These are phyloP conservation scores for Penicillium verrucosum DNA, from an alignment of 2,329 filamentous ascomycete species.

Conservation along the genomic window DNA sequence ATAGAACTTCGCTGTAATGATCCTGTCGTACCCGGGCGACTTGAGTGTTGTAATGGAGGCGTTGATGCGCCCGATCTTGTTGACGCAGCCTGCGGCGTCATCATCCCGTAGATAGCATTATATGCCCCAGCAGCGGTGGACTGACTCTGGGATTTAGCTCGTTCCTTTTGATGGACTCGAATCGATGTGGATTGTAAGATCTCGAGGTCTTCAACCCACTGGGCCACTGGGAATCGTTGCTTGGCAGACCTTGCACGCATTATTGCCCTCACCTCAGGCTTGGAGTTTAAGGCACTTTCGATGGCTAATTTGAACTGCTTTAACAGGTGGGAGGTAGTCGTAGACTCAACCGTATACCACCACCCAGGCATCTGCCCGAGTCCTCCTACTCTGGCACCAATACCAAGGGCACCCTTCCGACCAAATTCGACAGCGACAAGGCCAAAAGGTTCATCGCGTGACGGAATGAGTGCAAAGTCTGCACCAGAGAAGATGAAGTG, in stretches of 20 bases:
- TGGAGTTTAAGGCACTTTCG: slow-evolving; percentile 58
- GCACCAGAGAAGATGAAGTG: slow-evolving; percentile 65
- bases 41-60: slow-evolving; percentile 35
- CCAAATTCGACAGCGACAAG: slow-evolving; percentile 68
- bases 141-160: slow-evolving; percentile 30
- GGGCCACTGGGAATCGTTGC: slow-evolving; percentile 64
- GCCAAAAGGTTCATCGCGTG: slow-evolving; percentile 66
- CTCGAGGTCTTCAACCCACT: slow-evolving; percentile 64
- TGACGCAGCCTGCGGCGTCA: slow-evolving; percentile 26
- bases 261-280: slow-evolving; percentile 53
- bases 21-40: slow-evolving; percentile 34
- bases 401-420: slow-evolving; percentile 64
- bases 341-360: slow-evolving; percentile 68
- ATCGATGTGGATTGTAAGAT: slow-evolving; percentile 61
- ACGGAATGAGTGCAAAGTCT: slow-evolving; percentile 66
- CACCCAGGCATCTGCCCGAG: slow-evolving; percentile 69
- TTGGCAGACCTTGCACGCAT: slow-evolving; percentile 65
- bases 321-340: slow-evolving; percentile 60
- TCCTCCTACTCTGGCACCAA: slow-evolving; percentile 64
- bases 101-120: slow-evolving; percentile 42
- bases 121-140: slow-evolving; percentile 38
- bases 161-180: slow-evolving; percentile 52
- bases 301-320: slow-evolving; percentile 65
- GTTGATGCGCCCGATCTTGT: slow-evolving; percentile 24
- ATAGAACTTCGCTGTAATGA: slow-evolving; percentile 40